Base-by-base conservation (phyloP, 352 stramenopile species). In the Globisporangium emineosum region DNA sequence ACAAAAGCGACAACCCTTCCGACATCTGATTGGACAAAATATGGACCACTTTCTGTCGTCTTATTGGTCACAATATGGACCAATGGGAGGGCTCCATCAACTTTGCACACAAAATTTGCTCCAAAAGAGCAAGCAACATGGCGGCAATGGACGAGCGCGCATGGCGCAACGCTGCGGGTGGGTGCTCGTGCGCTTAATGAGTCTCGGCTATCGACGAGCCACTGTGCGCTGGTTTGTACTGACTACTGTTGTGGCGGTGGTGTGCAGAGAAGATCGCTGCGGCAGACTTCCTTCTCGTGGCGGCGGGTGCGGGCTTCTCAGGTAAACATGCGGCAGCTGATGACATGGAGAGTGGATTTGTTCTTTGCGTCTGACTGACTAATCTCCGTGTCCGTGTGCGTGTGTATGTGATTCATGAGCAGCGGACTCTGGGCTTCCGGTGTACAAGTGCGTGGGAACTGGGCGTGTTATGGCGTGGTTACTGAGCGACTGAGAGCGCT, bases 301-400 rank as follows among this genome's bases (percentile, higher is more conserved):
- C 90, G 6, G 90, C 91, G 0, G 92, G 92, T 53, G 92, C 92
- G 4, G 92, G 90, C 35, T 97, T 97, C 66, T 96, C 86, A 52
- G 78, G 78, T 88, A 12, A 13, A n/a, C 23, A 37, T 13, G 17
- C 17, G 7, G 13, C 35, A 23, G 40, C 53, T 23, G 15, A 10
- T 4, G 5, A n/a, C n/a, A n/a, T n/a, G n/a, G n/a, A n/a, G n/a
- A n/a, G n/a, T n/a, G n/a, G 23, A 19, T 6, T 23, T 40, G 50
- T 6, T 56, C 50, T 6, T 40, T 17, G 2, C 3, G 8, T 19
- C 51, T 57, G 8, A 40, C 51, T 27, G 17, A 13, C n/a, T n/a
- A n/a, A n/a, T 19, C 7, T 57, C 51, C 35, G n/a, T n/a, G n/a
- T n/a, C n/a, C 19, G 19, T 27, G 42, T 51, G 21, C 4, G 12